Evolutionary conservation across 78 protist genomes (phyloP).

Genomic region (Fonticula alba): DNA sequence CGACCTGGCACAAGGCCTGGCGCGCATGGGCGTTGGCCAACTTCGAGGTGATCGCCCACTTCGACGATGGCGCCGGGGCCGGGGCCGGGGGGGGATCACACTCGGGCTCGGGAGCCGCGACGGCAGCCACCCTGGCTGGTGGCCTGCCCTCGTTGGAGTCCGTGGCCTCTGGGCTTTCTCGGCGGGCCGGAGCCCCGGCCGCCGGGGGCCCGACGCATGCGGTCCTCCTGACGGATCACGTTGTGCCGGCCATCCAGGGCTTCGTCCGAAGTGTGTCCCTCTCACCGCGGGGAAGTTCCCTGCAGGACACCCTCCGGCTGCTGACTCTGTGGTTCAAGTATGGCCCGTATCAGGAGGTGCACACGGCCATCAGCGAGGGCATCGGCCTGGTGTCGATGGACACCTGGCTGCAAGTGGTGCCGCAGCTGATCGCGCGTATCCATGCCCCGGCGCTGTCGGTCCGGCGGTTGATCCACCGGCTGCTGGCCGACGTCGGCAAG

Average conservation of each 20-base stretch:
- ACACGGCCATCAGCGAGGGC: slow-evolving; percentile 18
- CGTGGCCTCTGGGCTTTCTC: no score
- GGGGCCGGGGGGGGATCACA: no score
- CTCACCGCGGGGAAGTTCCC: slow-evolving; percentile 13
- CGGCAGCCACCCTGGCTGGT: no score
- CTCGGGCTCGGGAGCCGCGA: no score
- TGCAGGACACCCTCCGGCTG: slow-evolving; percentile 68
- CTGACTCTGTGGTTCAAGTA: slow-evolving; percentile 70
- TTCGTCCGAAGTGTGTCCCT: slow-evolving; percentile 73
- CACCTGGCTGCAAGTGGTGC: slow-evolving; percentile 88
- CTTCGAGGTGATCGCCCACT: slow-evolving; percentile 43
- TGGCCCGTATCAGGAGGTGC: slow-evolving; percentile 19
- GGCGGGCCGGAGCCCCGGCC: no score
- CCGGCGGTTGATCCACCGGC: slow-evolving; percentile 39
- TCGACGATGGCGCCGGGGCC: no score
- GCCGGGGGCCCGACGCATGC: no score
- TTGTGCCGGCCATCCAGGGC: slow-evolving; percentile 43
- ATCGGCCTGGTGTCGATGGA: slow-evolving; percentile 42
- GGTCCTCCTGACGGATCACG: neutral
- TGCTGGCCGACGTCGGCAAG: slow-evolving; percentile 57
- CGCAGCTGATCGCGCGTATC: slow-evolving; percentile 79
- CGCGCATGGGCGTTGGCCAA: slow-evolving; percentile 78
- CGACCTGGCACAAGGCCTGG: slow-evolving; percentile 84
- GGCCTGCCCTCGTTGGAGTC: no score
- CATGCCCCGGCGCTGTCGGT: slow-evolving; percentile 43